Base-by-base conservation (phyloP, 2,329 filamentous ascomycete genomes). In the Escovopsis sp. region DNA sequence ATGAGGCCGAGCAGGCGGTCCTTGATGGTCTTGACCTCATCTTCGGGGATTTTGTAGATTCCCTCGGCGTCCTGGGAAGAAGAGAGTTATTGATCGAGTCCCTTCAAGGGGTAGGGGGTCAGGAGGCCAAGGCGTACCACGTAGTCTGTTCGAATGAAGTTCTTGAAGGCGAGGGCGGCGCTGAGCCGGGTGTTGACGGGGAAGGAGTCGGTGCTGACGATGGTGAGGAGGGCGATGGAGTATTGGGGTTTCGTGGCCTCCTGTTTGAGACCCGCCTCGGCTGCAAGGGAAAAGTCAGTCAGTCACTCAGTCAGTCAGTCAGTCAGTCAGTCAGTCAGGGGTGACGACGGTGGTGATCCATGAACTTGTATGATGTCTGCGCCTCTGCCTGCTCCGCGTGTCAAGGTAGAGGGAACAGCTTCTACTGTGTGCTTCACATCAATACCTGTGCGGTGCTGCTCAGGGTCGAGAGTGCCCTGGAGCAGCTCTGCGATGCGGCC, bases 91-190 rank as follows among this genome's bases (percentile, higher is more conserved):
- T 5, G 23, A 16, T 29, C 38, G 34, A 38, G 38, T 15, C 32
- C 32, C 28, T 31, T 18, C 26, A 18, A 18, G 8, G 5, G 13
- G 10, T 18, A 27, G 16, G 23, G 35, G 17, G 14, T 21, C n/a
- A 25, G 30, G 11, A 28, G 30, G 17, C 32, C 34, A 39, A 12
- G 31, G 65, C 73, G 47, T 60, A 79, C 76, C 48, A 85, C 83
- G 75, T 92, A 98, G 66, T 86, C 90, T 53, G 81, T 76, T 58
- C 82, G 81, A 52, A 98, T 86, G 58, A 94, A 93, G 65, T 98
- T 98, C 63, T 98, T 98, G 72, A 98, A 98, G 64, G 83, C 90
- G 40, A 98, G 70, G 19, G 90, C 84, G 49, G 82, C 84, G 6
- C 88, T 76, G 29, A 98, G 76, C 42, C 90, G 78, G 41, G 83